Evolutionary conservation across 495 filamentous ascomycete species (phyloP).

Genomic region (Hypoxylon fragiforme): DNA sequence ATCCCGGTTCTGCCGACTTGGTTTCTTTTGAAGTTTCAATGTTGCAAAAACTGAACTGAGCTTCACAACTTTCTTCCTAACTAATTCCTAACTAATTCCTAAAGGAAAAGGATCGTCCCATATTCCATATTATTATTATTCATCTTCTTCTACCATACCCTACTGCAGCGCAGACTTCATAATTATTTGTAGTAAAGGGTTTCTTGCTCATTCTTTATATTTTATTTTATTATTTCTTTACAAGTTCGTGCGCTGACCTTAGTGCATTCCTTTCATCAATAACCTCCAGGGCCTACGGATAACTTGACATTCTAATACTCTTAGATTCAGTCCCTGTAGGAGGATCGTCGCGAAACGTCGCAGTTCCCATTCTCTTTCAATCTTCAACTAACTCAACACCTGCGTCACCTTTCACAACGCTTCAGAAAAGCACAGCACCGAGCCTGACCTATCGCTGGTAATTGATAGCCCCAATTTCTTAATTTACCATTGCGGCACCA

Average conservation of each 20-base stretch:
- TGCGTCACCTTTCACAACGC: too few relatives aligned
- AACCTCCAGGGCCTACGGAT: too few relatives aligned
- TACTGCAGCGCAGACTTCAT: constrained; percentile 31
- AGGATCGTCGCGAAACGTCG: constrained; percentile 17
- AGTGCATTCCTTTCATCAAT: constrained; percentile 25
- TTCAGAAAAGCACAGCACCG: too few relatives aligned
- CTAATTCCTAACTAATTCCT: too few relatives aligned
- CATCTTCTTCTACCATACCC: not conserved
- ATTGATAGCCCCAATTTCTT: too few relatives aligned
- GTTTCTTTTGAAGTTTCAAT: constrained; percentile 11
- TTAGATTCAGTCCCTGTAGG: too few relatives aligned
- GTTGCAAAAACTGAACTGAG: too few relatives aligned
- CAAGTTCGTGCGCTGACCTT: constrained; percentile 4
- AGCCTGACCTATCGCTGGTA: too few relatives aligned
- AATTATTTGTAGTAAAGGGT: constrained; percentile 14
- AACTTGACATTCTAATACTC: too few relatives aligned
- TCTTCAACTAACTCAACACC: too few relatives aligned
- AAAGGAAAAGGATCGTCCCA: constrained; percentile 7
- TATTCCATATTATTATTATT: constrained; percentile 8
- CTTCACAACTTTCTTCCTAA: too few relatives aligned
- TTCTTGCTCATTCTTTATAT: constrained; percentile 8
- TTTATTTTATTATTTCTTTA: too few relatives aligned
- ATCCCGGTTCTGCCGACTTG: not conserved
- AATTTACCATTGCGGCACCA: not conserved
- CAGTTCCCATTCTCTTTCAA: constrained; percentile 12